These are phyloP conservation scores for Chenopodium quinoa DNA, from an alignment of 148 eudicot genomes.

Conservation along the genomic window DNA sequence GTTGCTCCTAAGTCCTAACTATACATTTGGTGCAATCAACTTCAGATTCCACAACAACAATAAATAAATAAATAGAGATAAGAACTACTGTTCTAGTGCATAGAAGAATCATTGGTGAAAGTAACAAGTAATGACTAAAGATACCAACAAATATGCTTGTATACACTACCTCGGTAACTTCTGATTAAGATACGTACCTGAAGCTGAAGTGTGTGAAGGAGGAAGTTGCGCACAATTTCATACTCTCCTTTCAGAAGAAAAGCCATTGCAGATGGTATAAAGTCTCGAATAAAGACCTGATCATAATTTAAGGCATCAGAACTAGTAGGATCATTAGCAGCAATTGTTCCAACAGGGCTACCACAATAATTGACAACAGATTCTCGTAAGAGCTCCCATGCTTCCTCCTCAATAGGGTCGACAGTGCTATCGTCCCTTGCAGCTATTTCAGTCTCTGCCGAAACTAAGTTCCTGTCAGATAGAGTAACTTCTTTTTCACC, in stretches of 20 bases:
- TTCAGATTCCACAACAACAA: too few relatives aligned
- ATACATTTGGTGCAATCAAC: too few relatives aligned
- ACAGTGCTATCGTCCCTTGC: constrained; percentile 12
- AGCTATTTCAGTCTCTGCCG: constrained; percentile 21
- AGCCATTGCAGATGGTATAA: constrained; percentile 49
- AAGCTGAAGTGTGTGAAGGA: constrained; percentile 49
- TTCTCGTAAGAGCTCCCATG: constrained; percentile 57
- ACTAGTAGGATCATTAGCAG: constrained; percentile 61
- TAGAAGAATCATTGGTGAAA: too few relatives aligned
- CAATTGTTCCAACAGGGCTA: constrained; percentile 70
- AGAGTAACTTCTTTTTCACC: constrained; percentile 21
- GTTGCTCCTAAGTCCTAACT: too few relatives aligned
- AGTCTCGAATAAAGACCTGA: constrained; percentile 56
- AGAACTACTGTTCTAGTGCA: too few relatives aligned
- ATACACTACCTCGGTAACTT: neutral
- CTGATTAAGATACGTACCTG: constrained; percentile 32
- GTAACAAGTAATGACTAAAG: too few relatives aligned
- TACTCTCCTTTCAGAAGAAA: constrained; percentile 50
- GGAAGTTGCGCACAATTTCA: constrained; percentile 55
- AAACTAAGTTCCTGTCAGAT: constrained; percentile 21
- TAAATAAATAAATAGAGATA: too few relatives aligned
- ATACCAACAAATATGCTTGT: neutral
- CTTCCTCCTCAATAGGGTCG: constrained; percentile 53
- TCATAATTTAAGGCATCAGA: constrained; percentile 54
- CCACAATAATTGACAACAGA: constrained; percentile 65